A percentile compares a stretch with the other conserved stretches of the same genome.
Conservation (phyloP, 805 yeast species). For the Wickerhamia fluorescens region DNA sequence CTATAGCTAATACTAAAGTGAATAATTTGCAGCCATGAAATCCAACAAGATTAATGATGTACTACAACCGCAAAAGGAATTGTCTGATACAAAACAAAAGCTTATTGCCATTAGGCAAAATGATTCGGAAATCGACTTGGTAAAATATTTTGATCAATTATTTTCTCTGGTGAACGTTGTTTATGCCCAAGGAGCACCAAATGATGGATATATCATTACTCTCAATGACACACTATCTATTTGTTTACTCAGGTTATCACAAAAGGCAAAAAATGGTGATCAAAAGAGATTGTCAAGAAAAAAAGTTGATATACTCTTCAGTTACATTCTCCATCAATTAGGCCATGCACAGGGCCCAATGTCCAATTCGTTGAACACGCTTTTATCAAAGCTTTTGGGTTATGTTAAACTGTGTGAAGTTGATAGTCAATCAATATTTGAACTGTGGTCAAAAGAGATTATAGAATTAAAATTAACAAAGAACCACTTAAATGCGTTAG, state of each 20-base stretch:
- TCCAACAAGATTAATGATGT: too few relatives aligned
- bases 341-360: conserved; percentile 64
- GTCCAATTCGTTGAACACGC: conserved; percentile 58
- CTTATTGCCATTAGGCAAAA: too few relatives aligned
- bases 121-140: conserved; percentile 1
- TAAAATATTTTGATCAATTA: neutral
- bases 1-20: too few relatives aligned
- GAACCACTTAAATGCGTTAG: conserved; percentile 56
- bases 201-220: conserved; percentile 9
- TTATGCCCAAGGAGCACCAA: conserved; percentile 2
- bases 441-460: conserved; percentile 40
- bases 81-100: too few relatives aligned
- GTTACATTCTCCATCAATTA: conserved; percentile 61
- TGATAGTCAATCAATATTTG: conserved; percentile 16
- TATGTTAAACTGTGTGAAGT: conserved; percentile 18
- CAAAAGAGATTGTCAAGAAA: conserved; percentile 11
- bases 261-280: conserved; percentile 14
- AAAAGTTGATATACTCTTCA: conserved; percentile 30
- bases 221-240: conserved; percentile 51
- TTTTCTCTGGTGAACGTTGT: neutral
- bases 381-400: conserved; percentile 47
- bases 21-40: too few relatives aligned
- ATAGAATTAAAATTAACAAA: conserved; percentile 42
- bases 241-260: conserved; percentile 55
- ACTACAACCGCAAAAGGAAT: too few relatives aligned